Conservation (phyloP, 78 protist genomes). For the Anaeramoeba ignava region DNA sequence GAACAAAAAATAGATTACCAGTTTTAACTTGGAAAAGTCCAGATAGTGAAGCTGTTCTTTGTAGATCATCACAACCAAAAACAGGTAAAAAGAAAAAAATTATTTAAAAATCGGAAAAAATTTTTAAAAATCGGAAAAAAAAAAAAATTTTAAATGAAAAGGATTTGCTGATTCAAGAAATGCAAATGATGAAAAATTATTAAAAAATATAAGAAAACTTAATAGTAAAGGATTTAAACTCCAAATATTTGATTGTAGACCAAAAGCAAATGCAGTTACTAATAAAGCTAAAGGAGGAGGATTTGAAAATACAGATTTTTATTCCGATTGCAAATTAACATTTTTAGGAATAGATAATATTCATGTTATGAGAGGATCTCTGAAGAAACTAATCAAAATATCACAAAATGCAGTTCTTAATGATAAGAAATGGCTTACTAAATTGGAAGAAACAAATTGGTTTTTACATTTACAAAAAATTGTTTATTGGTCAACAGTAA, state of each 20-base stretch:
- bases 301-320: background rate
- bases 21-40: conserved; percentile 46
- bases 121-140: too few species aligned
- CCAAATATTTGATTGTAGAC: background rate
- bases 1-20: conserved; percentile 51
- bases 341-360: background rate
- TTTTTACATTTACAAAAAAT: background rate
- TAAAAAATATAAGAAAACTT: background rate
- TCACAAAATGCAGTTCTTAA: background rate
- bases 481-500: background rate
- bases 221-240: background rate
- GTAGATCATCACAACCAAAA: conserved; percentile 46
- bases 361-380: background rate
- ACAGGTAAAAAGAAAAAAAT: too few species aligned
- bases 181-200: background rate
- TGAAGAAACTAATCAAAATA: background rate
- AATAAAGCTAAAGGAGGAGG: background rate
- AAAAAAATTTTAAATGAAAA: too few species aligned
- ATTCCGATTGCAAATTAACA: background rate
- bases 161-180: background rate
- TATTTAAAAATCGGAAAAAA: too few species aligned
- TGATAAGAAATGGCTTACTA: background rate
- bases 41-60: conserved; percentile 6
- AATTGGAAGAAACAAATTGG: background rate
- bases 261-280: background rate